Base-by-base conservation (phyloP, 805 yeast species). In the Teunomyces atbi region DNA sequence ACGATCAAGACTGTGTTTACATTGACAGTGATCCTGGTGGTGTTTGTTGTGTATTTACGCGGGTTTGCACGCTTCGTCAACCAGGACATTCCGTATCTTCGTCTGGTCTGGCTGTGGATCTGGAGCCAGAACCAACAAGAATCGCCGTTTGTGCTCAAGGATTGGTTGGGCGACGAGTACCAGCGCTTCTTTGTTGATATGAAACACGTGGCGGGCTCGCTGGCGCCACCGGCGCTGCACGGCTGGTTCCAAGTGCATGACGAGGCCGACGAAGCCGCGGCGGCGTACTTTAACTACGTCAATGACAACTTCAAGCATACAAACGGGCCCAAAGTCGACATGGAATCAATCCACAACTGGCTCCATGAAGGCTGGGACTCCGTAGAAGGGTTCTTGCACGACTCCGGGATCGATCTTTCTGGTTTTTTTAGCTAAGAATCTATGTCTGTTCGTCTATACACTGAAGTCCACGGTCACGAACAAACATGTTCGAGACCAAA, bases 401-500 rank as follows among this genome's bases (percentile, higher is more conserved):
- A 37, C 2, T 35, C 37, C 4, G 47, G 47, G n/a, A 23, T 46
- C 20, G 49, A 46, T 19, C 8, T 45, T 5, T 19, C 23, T 7
- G 28, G 23, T 3, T 37, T 37, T 1, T 30, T 30, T 30, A 13
- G 12, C 7, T n/a, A 12, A 12, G n/a, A 28, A 28, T n/a, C 32
- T 23, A 28, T 19, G 11, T 18, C 40, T 36, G n/a, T 47, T 70
- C 72, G 44, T 69, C 75, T 42, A 69, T 55, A 45, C 72, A 64
- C 23, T 60, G 66, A 45, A 70, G 60, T 1, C 75, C 75, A 37
- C 60, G 58, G 45, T 70, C 75, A 32, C 56, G 56, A 28, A 68
- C 56, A 49, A 66, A 63, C 10, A 64, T 52, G 7, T 66, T 59
- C 15, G 60, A 50, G 6, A 64, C 37, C n/a, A 69, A 52, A 45